Percentiles rank a stretch among this genome's conserved stretches.
phyloP scores from a whole-genome alignment of 305 asterid species.

The Andrographis paniculata region DNA sequence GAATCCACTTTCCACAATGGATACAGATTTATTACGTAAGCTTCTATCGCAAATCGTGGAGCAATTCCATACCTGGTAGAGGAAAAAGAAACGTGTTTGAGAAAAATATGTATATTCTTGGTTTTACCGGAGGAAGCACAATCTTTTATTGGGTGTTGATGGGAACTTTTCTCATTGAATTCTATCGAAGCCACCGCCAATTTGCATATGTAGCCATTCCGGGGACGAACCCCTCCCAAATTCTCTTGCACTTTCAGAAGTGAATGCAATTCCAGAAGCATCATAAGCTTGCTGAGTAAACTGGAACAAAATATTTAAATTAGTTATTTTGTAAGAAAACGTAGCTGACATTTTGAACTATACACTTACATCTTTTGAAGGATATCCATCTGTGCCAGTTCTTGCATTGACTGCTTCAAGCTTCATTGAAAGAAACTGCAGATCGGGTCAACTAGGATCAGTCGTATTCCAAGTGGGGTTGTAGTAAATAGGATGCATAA shows the following conservation, averaged over 20 bases:
- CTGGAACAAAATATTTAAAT: no score
- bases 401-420: no score
- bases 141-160: not conserved
- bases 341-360: no score
- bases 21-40: no score
- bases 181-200: constrained; percentile 57
- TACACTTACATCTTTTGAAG: no score
- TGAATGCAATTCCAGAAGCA: constrained; percentile 40
- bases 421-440: no score
- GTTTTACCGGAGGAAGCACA: not conserved
- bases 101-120: not conserved
- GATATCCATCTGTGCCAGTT: no score
- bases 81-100: not conserved
- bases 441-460: no score
- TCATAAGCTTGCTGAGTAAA: constrained; percentile 31
- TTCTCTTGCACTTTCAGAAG: constrained; percentile 46
- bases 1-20: no score
- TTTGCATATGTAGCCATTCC: constrained; percentile 83
- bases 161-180: constrained; percentile 18
- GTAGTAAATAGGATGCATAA: no score
- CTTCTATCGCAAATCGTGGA: not conserved
- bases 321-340: no score
- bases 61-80: not conserved
- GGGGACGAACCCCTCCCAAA: constrained; percentile 46
- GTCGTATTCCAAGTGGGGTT: no score